Evolutionary conservation across 441 rosid species (phyloP).

Genomic region (Macaranga tanarius): DNA sequence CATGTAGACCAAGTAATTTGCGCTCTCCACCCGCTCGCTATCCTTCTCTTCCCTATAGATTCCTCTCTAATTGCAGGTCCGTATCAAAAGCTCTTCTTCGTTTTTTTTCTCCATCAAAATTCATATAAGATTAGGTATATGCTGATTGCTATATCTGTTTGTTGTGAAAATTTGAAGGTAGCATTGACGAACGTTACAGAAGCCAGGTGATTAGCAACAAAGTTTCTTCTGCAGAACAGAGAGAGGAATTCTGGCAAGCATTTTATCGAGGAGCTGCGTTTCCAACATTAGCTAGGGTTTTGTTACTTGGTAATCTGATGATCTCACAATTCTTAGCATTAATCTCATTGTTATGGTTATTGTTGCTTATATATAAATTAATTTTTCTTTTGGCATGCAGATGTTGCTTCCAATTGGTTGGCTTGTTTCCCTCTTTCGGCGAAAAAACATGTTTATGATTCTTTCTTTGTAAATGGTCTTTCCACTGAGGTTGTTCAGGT

Average conservation of each 20-base stretch:
- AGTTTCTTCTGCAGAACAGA: conserved; percentile 50
- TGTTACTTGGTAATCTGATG: conserved; percentile 50
- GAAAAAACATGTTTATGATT: conserved; percentile 66
- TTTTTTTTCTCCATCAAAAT: not conserved
- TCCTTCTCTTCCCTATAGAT: conserved; percentile 76
- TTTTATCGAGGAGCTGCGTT: conserved; percentile 81
- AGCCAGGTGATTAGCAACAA: conserved; percentile 52
- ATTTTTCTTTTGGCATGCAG: conserved; percentile 43
- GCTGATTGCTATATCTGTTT: not conserved
- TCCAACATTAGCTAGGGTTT: conserved; percentile 61
- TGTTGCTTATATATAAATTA: conserved; percentile 4
- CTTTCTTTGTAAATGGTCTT: conserved; percentile 72
- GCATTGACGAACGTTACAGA: conserved; percentile 46
- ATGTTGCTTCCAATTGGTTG: conserved; percentile 88
- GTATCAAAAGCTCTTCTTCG: not conserved
- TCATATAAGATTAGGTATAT: not conserved
- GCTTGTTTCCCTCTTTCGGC: conserved; percentile 84
- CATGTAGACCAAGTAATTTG: conserved; percentile 69
- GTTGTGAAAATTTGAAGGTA: conserved; percentile 40
- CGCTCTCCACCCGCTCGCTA: conserved; percentile 77
- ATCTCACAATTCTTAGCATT: not conserved
- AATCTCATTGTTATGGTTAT: conserved; percentile 4
- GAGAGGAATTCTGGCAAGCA: conserved; percentile 47
- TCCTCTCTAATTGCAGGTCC: conserved; percentile 57
- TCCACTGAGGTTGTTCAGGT: conserved; percentile 73